Conservation (phyloP, 306 rosid species). For the Fragaria nilgerrensis region DNA sequence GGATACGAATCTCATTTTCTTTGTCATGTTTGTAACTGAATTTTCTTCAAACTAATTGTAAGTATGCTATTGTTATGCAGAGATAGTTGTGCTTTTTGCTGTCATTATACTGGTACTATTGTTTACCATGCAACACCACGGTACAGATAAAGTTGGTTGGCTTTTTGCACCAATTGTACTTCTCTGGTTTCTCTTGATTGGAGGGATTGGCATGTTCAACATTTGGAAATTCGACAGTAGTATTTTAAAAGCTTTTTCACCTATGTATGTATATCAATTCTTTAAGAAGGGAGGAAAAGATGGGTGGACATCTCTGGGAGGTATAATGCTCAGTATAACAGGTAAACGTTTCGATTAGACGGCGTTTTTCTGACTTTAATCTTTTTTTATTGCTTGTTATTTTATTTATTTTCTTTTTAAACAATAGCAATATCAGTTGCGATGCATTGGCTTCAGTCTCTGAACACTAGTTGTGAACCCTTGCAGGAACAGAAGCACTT, state of each 20-base stretch:
- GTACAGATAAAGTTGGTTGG: slow-evolving; percentile 95
- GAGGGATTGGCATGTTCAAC: slow-evolving; percentile 88
- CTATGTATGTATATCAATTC: slow-evolving; percentile 65
- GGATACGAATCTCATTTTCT: slow-evolving; percentile 18
- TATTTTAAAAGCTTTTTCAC: slow-evolving; percentile 79
- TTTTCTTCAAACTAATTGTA: neutral
- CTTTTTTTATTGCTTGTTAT: too few relatives aligned
- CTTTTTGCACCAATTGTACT: slow-evolving; percentile 95
- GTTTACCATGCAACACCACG: slow-evolving; percentile 88
- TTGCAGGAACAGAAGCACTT: slow-evolving; percentile 71
- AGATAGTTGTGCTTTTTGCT: slow-evolving; percentile 77
- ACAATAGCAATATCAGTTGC: neutral
- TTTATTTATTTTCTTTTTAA: neutral
- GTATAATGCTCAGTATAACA: slow-evolving; percentile 88
- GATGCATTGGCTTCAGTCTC: slow-evolving; percentile 10
- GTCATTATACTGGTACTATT: slow-evolving; percentile 71
- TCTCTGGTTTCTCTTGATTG: slow-evolving; percentile 87
- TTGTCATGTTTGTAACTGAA: neutral
- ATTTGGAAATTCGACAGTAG: slow-evolving; percentile 66
- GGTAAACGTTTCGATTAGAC: slow-evolving; percentile 42
- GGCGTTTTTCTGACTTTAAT: neutral
- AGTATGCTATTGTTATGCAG: slow-evolving; percentile 40
- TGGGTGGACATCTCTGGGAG: slow-evolving; percentile 94
- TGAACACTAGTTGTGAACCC: slow-evolving; percentile 31
- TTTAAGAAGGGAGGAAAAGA: slow-evolving; percentile 62